These are phyloP conservation scores for Pascua sp. DNA, from an alignment of 1,284 basidiomycete species.

Conservation along the genomic window DNA sequence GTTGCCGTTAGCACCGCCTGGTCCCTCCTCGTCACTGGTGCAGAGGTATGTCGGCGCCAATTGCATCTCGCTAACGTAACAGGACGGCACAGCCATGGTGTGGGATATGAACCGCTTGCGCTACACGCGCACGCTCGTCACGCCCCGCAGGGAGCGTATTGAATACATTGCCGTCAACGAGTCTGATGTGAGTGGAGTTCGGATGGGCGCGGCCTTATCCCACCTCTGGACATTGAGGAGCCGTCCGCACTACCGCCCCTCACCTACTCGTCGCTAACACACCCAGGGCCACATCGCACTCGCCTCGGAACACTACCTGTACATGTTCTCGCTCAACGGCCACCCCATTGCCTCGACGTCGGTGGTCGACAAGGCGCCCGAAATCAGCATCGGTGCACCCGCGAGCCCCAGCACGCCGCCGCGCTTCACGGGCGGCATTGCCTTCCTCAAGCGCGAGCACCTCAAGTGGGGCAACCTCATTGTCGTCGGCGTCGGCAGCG, in stretches of 20 bases:
- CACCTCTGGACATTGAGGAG: neutral
- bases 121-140: slow-evolving; percentile 72
- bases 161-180: slow-evolving; percentile 75
- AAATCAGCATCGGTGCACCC: slow-evolving; percentile 38
- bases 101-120: slow-evolving; percentile 86
- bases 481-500: slow-evolving; percentile 3
- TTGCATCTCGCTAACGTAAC: neutral
- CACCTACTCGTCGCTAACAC: neutral
- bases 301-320: slow-evolving; percentile 36
- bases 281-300: slow-evolving; percentile 46
- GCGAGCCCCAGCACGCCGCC: slow-evolving; percentile 14
- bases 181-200: slow-evolving; percentile 59
- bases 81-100: slow-evolving; percentile 74
- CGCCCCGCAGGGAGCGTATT: slow-evolving; percentile 58
- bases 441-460: slow-evolving; percentile 46
- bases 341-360: slow-evolving; percentile 41
- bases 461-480: slow-evolving; percentile 38
- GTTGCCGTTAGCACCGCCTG: slow-evolving; percentile 74
- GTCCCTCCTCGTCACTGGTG: slow-evolving; percentile 80
- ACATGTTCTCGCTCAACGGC: slow-evolving; percentile 48
- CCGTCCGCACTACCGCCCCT: neutral
- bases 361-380: slow-evolving; percentile 18
- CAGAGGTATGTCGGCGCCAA: slow-evolving; percentile 49
- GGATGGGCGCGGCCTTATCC: slow-evolving; percentile 36
- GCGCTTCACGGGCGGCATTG: slow-evolving; percentile 31